phyloP scores from a whole-genome alignment of 2,329 filamentous ascomycete species.

The Fusarium nodosum region DNA sequence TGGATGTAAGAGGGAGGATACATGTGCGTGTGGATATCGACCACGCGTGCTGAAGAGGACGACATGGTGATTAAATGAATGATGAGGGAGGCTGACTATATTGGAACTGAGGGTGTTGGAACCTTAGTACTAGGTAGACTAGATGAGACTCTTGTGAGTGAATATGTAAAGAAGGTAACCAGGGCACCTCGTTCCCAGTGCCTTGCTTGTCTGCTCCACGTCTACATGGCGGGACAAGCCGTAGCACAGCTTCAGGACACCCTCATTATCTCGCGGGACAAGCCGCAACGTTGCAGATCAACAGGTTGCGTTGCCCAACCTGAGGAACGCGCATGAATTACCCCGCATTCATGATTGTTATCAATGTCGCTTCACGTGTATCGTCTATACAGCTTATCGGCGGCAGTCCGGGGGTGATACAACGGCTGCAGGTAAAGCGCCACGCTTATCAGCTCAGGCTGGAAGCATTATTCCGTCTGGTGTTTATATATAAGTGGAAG shows the following conservation, averaged over 20 bases:
- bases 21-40: slow-evolving; percentile 79
- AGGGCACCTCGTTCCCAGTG: neutral
- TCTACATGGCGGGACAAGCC: slow-evolving; percentile 8
- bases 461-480: neutral
- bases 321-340: slow-evolving; percentile 26
- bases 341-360: slow-evolving; percentile 35
- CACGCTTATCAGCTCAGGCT: slow-evolving; percentile 19
- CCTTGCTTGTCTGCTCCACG: neutral
- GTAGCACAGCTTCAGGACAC: slow-evolving; percentile 2
- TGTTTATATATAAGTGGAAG: slow-evolving; percentile 8
- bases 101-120: neutral
- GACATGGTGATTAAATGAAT: slow-evolving; percentile 50
- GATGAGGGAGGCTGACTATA: slow-evolving; percentile 2
- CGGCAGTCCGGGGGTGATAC: slow-evolving; percentile 21
- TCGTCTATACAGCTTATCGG: slow-evolving; percentile 36
- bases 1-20: slow-evolving; percentile 74
- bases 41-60: slow-evolving; percentile 59
- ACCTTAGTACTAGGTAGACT: too few relatives aligned
- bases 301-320: slow-evolving; percentile 17
- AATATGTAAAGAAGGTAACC: slow-evolving; percentile 6
- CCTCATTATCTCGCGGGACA: slow-evolving; percentile 26
- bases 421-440: slow-evolving; percentile 11
- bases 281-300: slow-evolving; percentile 33
- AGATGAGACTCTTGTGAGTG: neutral
- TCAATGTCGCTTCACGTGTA: slow-evolving; percentile 8